Base-by-base conservation (phyloP, 2,329 filamentous ascomycete genomes). In the Dothideomycetes sp. region DNA sequence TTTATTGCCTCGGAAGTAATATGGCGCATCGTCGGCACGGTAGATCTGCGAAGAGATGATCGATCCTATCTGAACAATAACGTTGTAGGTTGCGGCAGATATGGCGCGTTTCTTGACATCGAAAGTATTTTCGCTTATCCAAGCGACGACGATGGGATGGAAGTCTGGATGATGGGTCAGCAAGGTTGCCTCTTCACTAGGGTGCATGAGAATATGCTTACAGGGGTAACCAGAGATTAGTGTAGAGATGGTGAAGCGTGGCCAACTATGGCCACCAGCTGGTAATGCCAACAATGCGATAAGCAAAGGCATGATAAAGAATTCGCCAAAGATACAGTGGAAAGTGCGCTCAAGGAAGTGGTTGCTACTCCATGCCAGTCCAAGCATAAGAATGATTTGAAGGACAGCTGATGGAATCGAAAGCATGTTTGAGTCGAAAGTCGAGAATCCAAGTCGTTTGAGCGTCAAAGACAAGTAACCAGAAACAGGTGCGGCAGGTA, bases 401-500 rank as follows among this genome's bases (percentile, higher is more conserved):
- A 49, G 15, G 6, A 49, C 45, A 12, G 47, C 47, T 2, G 41
- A 36, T 3, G 47, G 47, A n/a, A 47, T 41, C 8, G 45, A 30
- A 3, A 49, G 42, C 45, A 49, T 47, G 33, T 49, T 49, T 11
- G 41, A 43, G 19, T 45, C 34, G 34, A 47, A 47, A 4, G 42
- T 44, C 13, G 45, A 45, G 58, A 80, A 79, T 1, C 69, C 77
- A 0, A 80, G 60, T 2, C 63, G 59, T 24, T 70, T 69, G 5
- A 82, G 64, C 1, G 70, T 74, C 4, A 79, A 65, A 0, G 78
- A 76, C 5, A 82, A 63, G 47, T 80, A 80, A 15, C 58, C 60
- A 2, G 65, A 66, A 1, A 63, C 53, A 1, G 71, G 69, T 0
- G 67, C 63, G 33, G 63, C 64, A 0, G 76, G 76, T 13, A 75